These are phyloP conservation scores for Paramecium sexaurelia DNA, from an alignment of 73 alveolate genomes.

Conservation along the genomic window DNA sequence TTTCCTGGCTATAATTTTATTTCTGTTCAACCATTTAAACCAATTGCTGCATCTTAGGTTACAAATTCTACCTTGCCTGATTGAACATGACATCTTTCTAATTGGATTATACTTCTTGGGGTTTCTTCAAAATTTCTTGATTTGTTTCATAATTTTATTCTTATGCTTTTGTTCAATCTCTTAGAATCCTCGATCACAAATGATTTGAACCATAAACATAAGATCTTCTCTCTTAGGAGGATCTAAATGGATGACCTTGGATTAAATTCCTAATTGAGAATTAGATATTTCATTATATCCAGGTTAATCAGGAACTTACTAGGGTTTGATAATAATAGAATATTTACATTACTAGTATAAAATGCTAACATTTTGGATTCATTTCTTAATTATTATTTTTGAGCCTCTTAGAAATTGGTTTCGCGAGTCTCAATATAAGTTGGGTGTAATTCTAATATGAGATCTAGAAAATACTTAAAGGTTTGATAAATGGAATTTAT, in stretches of 20 bases:
- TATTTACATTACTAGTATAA: background rate
- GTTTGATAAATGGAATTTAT: slow-evolving; percentile 47
- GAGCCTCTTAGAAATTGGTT: background rate
- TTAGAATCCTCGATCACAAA: background rate
- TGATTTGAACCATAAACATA: background rate
- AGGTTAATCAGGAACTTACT: background rate
- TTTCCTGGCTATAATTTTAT: slow-evolving; percentile 24
- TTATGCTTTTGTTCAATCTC: background rate
- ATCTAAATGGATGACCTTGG: background rate
- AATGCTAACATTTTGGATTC: slow-evolving; percentile 4
- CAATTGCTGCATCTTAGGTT: slow-evolving; percentile 5
- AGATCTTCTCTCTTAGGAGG: slow-evolving; percentile 60
- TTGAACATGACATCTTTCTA: background rate
- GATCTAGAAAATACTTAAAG: background rate
- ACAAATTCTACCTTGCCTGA: background rate
- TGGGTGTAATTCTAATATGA: background rate
- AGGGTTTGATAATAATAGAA: background rate
- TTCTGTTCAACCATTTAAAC: background rate
- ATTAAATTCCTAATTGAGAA: background rate
- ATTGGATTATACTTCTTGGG: background rate
- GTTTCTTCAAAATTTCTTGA: slow-evolving; percentile 36
- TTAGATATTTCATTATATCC: background rate
- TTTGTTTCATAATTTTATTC: background rate
- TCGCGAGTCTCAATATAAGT: background rate
- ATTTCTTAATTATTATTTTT: background rate